Conservation (phyloP, 306 rosid species). For the Rosa lucieae region DNA sequence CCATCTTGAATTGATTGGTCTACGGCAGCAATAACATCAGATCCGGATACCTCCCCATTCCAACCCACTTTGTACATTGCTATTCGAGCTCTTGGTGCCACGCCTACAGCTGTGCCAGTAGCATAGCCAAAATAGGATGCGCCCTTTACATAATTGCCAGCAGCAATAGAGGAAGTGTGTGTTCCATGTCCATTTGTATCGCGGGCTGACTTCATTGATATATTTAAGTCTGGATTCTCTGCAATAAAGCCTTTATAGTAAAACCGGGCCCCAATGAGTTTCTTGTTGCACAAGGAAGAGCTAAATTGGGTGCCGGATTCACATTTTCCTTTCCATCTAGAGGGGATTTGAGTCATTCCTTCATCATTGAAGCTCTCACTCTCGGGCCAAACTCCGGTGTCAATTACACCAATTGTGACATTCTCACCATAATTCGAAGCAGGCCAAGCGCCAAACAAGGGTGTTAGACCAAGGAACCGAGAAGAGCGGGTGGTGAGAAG, state of each 20-base stretch:
- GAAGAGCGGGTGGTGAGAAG: conserved; percentile 23
- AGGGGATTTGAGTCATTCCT: conserved; percentile 10
- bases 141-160: conserved; percentile 8
- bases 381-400: conserved; percentile 21
- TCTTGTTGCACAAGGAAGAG: conserved; percentile 33
- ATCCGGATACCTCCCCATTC: not conserved
- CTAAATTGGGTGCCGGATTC: conserved; percentile 5
- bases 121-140: conserved; percentile 33
- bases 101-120: conserved; percentile 9
- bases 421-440: conserved; percentile 17
- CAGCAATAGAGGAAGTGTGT: conserved; percentile 24
- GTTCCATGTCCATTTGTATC: conserved; percentile 23
- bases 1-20: conserved; percentile 27
- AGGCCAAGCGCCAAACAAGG: conserved; percentile 22
- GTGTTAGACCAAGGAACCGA: conserved; percentile 11
- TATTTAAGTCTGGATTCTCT: not conserved
- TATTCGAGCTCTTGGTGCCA: conserved; percentile 2
- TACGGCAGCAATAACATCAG: conserved; percentile 19
- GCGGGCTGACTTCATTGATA: conserved; percentile 18
- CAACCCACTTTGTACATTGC: conserved; percentile 22
- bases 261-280: conserved; percentile 31
- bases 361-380: conserved; percentile 29
- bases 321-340: conserved; percentile 26
- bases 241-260: conserved; percentile 24
- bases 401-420: conserved; percentile 19